Percentiles rank a stretch among this genome's conserved stretches.
Conservation (phyloP, 768 basidiomycete species). For the Auriscalpium microsporum region DNA sequence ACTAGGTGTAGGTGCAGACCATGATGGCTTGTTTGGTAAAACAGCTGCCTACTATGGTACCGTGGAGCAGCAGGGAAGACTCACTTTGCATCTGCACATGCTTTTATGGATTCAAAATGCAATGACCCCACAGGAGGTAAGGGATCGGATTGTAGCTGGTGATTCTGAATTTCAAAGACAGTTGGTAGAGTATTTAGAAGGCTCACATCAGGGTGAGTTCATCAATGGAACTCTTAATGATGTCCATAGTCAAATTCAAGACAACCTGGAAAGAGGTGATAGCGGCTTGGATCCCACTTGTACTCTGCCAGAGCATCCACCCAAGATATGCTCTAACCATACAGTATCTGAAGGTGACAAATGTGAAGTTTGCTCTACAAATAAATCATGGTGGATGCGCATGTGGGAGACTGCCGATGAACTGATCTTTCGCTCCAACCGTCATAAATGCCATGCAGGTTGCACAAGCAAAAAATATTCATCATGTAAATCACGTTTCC, state of each 20-base stretch:
- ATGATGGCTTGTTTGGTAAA: conserved; percentile 12
- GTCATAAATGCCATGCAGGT: too few species aligned
- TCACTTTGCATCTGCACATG: conserved; percentile 19
- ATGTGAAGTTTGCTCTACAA: too few species aligned
- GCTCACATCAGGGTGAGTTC: conserved; percentile 11
- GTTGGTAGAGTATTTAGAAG: conserved; percentile 9
- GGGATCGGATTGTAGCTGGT: conserved; percentile 8
- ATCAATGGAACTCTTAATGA: not conserved
- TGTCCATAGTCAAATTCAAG: not conserved
- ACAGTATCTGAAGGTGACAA: too few species aligned
- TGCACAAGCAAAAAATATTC: too few species aligned
- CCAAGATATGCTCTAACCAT: too few species aligned
- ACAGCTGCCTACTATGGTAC: conserved; percentile 17
- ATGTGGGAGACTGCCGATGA: too few species aligned
- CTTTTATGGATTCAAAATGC: conserved; percentile 11
- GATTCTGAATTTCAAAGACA: conserved; percentile 5
- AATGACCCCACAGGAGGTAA: conserved; percentile 12
- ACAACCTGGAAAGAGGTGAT: not conserved
- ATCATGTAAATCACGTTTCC: too few species aligned
- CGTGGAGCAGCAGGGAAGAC: not conserved
- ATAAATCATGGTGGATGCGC: too few species aligned
- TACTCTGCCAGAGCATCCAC: too few species aligned
- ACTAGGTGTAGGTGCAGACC: not conserved
- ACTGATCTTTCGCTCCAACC: too few species aligned
- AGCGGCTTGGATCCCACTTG: too few species aligned